Percentiles rank a stretch among this genome's conserved stretches.
phyloP scores from a whole-genome alignment of 2,329 filamentous ascomycete genomes.

The Cordyceps tenuipes region DNA sequence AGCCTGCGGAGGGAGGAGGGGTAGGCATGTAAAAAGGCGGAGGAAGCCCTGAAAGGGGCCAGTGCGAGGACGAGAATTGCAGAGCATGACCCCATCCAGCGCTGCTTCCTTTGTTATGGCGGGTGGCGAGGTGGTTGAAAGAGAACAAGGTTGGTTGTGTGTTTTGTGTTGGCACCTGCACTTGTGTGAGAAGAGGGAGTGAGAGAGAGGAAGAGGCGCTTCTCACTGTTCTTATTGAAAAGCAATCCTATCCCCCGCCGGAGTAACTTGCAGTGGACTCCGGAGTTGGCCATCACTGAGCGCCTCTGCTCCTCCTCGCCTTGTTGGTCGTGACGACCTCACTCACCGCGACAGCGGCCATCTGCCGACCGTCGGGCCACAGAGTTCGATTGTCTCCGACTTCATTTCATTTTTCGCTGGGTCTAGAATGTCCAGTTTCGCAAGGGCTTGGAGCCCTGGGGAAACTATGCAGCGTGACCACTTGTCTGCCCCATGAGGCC shows the following conservation, averaged over 20 bases:
- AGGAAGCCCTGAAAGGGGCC: neutral
- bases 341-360: neutral
- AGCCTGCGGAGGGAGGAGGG: neutral
- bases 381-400: neutral
- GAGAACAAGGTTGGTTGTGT: constrained; percentile 1
- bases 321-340: constrained; percentile 7
- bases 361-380: constrained; percentile 4
- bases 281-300: neutral
- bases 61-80: constrained; percentile 8
- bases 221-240: neutral
- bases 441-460: constrained; percentile 9
- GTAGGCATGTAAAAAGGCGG: neutral
- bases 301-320: neutral
- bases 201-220: neutral
- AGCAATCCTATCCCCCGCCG: neutral
- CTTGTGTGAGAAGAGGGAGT: neutral
- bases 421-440: constrained; percentile 4
- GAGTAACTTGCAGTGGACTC: neutral
- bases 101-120: neutral
- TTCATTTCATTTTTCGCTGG: constrained; percentile 3
- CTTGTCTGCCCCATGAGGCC: constrained; percentile 26
- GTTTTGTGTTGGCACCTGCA: neutral
- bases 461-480: constrained; percentile 5
- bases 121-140: neutral
- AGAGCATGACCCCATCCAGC: constrained; percentile 5